These are phyloP conservation scores for Jamesozyma rosinii DNA, from an alignment of 805 yeast genomes.

Conservation along the genomic window DNA sequence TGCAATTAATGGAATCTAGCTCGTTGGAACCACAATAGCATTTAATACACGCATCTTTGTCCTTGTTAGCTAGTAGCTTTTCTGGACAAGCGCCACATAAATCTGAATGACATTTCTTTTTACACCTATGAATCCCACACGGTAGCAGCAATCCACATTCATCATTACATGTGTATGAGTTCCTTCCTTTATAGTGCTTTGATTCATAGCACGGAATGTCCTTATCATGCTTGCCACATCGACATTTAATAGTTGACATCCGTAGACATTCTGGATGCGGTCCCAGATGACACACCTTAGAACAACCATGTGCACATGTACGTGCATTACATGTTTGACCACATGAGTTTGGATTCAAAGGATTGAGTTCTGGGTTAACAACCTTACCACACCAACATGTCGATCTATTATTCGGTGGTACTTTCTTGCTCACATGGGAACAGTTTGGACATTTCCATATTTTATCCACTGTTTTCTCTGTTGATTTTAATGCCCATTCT, in stretches of 20 bases:
- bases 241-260: conserved; percentile 55
- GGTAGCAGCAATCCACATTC: conserved; percentile 57
- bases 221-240: conserved; percentile 58
- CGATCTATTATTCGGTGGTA: conserved; percentile 38
- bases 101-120: conserved; percentile 62
- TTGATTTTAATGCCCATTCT: conserved; percentile 78
- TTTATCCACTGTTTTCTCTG: conserved; percentile 49
- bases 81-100: conserved; percentile 68
- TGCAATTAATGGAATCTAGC: conserved; percentile 30
- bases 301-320: conserved; percentile 65
- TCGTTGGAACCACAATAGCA: conserved; percentile 72
- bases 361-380: conserved; percentile 51
- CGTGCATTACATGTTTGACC: conserved; percentile 69
- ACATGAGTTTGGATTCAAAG: conserved; percentile 72
- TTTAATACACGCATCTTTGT: conserved; percentile 21
- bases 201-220: conserved; percentile 71
- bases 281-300: conserved; percentile 78
- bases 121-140: conserved; percentile 63
- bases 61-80: conserved; percentile 22
- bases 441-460: conserved; percentile 83
- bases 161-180: conserved; percentile 38
- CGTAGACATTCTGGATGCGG: conserved; percentile 78
- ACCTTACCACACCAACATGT: conserved; percentile 85
- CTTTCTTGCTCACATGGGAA: conserved; percentile 40
- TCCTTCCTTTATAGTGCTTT: conserved; percentile 46